Evolutionary conservation across 257 asterid genomes (phyloP), one percentile per base, ranked within the genome.

Genomic region (Galeopsis tetrahit): DNA sequence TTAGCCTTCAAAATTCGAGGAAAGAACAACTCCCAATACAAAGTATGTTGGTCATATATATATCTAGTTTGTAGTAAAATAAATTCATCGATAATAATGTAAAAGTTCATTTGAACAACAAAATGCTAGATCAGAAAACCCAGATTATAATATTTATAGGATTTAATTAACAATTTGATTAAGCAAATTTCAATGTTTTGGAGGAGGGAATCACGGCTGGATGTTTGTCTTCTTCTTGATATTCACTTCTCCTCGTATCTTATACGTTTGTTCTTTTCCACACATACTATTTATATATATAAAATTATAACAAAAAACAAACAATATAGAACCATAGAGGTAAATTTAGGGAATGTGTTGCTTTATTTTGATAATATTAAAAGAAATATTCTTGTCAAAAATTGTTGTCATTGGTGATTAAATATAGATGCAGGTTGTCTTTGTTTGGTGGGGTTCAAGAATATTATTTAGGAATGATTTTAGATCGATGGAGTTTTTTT

Each of bases 41-140:
- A 68, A 73, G 90, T 73, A 89, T 89, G 89, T 86, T 89, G 90
- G 90, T 86, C 90, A 82, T n/a, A n/a, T n/a, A n/a, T n/a, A n/a
- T n/a, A n/a, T 74, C 64, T 80, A 68, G 75, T 49, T 76, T 77
- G 21, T 63, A 49, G 1, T 35, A 64, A 44, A 32, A 38, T 11
- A 42, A 14, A 58, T 33, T 39, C 55, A 73, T 66, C 55, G 70
- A 68, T 69, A 64, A 68, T 3, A 35, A 73, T 69, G 66, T 21
- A 66, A n/a, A n/a, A n/a, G 38, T 69, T 80, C 5, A 42, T 61
- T 64, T 57, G 69, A 74, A 72, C 59, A 77, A 70, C 49, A 63
- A 55, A 46, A 60, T 49, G 52, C 57, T 53, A 80, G 73, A 69
- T 81, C 66, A 55, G 7, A 71, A 77, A 71, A 39, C 73, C 67